Base-by-base conservation (phyloP, 805 yeast genomes). In the Blastobotrys muscicola region DNA sequence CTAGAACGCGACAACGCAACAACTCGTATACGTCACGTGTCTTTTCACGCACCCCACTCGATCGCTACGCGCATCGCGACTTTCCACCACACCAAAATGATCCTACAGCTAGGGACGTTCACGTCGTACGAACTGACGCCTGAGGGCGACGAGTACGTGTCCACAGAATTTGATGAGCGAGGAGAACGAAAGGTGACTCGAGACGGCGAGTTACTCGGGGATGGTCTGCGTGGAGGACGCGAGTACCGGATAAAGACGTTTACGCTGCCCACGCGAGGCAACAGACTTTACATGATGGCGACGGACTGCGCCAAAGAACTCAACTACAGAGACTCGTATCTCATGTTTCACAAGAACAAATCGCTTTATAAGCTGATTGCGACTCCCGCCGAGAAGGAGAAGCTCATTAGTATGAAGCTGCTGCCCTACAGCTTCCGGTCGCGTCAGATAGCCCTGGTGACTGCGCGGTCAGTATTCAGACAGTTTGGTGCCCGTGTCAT, bases 401-500 rank as follows among this genome's bases (percentile, higher is more conserved):
- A 66, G 38, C 45, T 73, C 37, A 61, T 55, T n/a, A 54, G 56
- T 2, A 43, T 56, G 35, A 57, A 59, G 2, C 46, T 68, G 23
- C 46, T 54, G 13, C 60, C 61, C 3, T 52, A 55, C 32, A 51
- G 60, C 33, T 54, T 54, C 49, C 48, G 64, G 15, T 50, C 56
- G 35, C 56, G 67, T 5, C 62, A 52, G 42, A 59, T 65, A 34
- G 65, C 60, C 11, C 41, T 64, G 12, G 64, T 69, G 7, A 64
- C 74, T 9, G 72, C 74, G 2, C 64, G 68, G 37, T 65, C 72
- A 1, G 64, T 72, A 37, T 76, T 57, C 50, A 59, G 75, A 42
- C 62, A 62, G 38, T 75, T 73, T 56, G 81, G 81, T 31, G 74
- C 80, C 1, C 59, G 74, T 15, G 55, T 71, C 2, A 54, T 76